phyloP scores from a whole-genome alignment of 768 basidiomycete species.

The Collybiopsis luxurians region DNA sequence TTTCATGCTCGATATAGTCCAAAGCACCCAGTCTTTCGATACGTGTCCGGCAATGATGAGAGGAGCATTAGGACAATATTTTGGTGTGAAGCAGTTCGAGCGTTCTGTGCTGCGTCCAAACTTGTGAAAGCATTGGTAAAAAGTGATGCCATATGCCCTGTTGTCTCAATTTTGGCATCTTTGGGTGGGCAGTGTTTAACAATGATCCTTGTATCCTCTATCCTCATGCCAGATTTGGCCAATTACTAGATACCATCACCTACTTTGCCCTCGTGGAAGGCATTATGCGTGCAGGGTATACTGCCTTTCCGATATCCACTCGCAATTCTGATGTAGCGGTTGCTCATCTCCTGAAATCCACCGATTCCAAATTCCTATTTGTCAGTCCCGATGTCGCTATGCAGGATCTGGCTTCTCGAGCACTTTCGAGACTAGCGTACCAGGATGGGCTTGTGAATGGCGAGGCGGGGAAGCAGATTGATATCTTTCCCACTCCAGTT shows the following conservation, averaged over 20 bases:
- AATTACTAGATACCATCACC: constrained; percentile 24
- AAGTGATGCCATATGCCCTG: no score
- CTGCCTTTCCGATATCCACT: constrained; percentile 29
- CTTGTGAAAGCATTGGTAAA: no score
- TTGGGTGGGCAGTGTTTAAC: background rate
- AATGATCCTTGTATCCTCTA: no score
- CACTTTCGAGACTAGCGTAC: background rate
- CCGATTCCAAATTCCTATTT: constrained; percentile 10
- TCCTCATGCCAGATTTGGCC: constrained; percentile 16
- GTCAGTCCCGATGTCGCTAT: background rate
- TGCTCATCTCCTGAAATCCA: constrained; percentile 22
- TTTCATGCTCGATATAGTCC: no score
- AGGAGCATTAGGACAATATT: background rate
- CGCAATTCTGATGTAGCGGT: constrained; percentile 30
- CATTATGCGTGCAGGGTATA: constrained; percentile 11
- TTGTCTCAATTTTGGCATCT: no score
- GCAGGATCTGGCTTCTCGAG: background rate
- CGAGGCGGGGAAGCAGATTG: no score
- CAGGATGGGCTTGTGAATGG: background rate
- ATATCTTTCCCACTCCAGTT: background rate
- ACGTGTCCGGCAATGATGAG: background rate
- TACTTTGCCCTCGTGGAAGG: constrained; percentile 10
- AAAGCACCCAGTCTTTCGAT: background rate
- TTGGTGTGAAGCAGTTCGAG: background rate
- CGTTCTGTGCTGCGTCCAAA: background rate